phyloP scores from a whole-genome alignment of 2,329 filamentous ascomycete species.

The Cryphonectria nitschkei region DNA sequence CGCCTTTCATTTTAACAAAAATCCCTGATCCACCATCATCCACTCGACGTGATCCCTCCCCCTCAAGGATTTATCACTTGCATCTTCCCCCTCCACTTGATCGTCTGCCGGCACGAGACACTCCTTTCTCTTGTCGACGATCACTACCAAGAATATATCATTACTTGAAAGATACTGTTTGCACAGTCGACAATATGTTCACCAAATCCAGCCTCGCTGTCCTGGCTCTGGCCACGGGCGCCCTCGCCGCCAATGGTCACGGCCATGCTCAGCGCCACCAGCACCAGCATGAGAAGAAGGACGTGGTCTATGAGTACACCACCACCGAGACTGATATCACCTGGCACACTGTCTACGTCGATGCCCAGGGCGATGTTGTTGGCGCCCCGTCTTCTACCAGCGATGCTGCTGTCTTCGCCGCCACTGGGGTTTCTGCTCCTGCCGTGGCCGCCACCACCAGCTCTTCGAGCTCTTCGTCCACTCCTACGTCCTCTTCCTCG shows the following conservation, averaged over 20 bases:
- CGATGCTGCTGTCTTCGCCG: conserved; percentile 31
- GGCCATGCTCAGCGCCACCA: conserved; percentile 46
- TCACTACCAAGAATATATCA: background rate
- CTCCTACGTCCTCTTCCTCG: conserved; percentile 6
- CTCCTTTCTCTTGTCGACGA: conserved; percentile 21
- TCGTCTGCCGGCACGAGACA: conserved; percentile 19
- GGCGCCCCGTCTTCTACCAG: conserved; percentile 21
- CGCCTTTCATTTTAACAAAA: conserved; percentile 31
- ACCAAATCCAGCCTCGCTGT: conserved; percentile 45
- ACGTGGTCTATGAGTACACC: conserved; percentile 38
- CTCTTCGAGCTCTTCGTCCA: background rate
- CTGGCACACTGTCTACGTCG: conserved; percentile 50
- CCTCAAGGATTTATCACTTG: background rate
- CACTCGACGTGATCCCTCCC: background rate
- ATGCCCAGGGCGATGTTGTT: conserved; percentile 35
- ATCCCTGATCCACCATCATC: conserved; percentile 9
- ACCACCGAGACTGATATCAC: conserved; percentile 42
- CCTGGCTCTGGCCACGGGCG: conserved; percentile 48
- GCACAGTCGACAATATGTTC: conserved; percentile 44
- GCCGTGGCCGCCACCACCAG: background rate
- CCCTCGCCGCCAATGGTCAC: conserved; percentile 47
- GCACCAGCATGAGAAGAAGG: conserved; percentile 41
- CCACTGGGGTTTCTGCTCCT: conserved; percentile 7
- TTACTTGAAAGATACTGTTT: background rate
- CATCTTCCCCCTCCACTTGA: conserved; percentile 20